Base-by-base conservation (phyloP, 2,329 filamentous ascomycete species). In the Aspergillus carbonarius region DNA sequence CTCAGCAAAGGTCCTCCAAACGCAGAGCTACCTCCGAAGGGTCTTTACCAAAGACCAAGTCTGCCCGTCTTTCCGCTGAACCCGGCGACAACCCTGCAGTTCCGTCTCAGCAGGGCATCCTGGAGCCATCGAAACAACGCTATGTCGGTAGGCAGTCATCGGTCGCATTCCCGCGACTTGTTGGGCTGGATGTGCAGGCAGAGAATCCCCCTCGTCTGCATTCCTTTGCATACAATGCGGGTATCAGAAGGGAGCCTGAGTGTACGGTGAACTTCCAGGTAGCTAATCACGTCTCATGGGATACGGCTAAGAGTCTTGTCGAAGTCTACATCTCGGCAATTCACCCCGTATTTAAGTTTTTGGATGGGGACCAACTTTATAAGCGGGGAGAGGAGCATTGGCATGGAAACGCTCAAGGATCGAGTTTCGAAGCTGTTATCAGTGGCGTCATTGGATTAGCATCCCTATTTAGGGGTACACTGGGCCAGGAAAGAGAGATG, bases 141-240 rank as follows among this genome's bases (percentile, higher is more conserved):
- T 73, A 71, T 49, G 65, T 72, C 50, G 70, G 68, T 4, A 65
- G 64, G 9, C 66, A 72, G 35, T 72, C 71, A 18, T 68, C 71
- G 2, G 65, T 74, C 48, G 72, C 71, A 6, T 74, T 74, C 40
- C 70, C 74, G 1, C 65, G 67, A 27, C 67, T 60, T 49, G 63
- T 76, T 13, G 73, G 72, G 15, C 50, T 71, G 23, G 66, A 69
- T 39, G 52, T 77, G 37, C 68, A 71, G 47, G 66, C 73, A 8
- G 46, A 63, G 1, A 69, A 69, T 9, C 72, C 72, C n/a, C 73
- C 72, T 5, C 66, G 71, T 20, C 57, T 76, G 15, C 74, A 76
- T 55, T 74, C 72, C 1, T 77, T 73, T 60, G 74, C 66, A 13
- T 76, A 72, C 60, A 73, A 76, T 55, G 54, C 67, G 9, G 72